These are phyloP conservation scores for Lentinula sp. DNA, from an alignment of 768 basidiomycete genomes.

Conservation along the genomic window DNA sequence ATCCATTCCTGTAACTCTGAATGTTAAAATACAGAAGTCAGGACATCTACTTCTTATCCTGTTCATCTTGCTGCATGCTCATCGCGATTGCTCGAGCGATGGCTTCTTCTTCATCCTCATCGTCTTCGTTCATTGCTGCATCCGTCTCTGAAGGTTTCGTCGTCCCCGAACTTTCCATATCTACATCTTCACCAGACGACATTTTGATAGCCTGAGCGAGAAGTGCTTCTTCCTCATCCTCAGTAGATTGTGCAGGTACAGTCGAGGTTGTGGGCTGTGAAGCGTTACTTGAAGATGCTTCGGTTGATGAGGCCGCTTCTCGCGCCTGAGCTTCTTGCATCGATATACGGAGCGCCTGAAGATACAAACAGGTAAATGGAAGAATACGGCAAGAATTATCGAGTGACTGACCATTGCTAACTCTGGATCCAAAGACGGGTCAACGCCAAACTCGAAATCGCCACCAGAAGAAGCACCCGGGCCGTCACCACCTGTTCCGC, in stretches of 20 bases:
- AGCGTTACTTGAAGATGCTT: constrained; percentile 25
- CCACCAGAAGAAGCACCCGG: constrained; percentile 37
- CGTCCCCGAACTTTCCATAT: constrained; percentile 29
- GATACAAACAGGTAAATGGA: background rate
- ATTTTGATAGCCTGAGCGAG: constrained; percentile 73
- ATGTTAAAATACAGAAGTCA: constrained; percentile 21
- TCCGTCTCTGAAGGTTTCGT: constrained; percentile 6
- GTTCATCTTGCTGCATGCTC: constrained; percentile 74
- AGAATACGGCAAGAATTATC: background rate
- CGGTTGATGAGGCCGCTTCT: constrained; percentile 39
- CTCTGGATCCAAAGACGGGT: constrained; percentile 94
- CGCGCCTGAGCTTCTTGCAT: constrained; percentile 92
- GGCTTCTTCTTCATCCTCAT: constrained; percentile 81
- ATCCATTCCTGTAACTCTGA: background rate
- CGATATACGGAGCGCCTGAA: constrained; percentile 91
- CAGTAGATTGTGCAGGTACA: constrained; percentile 38
- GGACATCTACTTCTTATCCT: constrained; percentile 26
- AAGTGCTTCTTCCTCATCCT: constrained; percentile 75
- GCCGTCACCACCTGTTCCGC: constrained; percentile 39
- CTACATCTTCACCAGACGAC: constrained; percentile 58
- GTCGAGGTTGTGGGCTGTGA: constrained; percentile 23
- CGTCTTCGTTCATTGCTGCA: constrained; percentile 38
- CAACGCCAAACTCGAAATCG: constrained; percentile 85
- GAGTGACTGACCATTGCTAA: constrained; percentile 76
- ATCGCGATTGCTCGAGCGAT: constrained; percentile 89